Conservation (phyloP, 148 eudicot genomes). For the Hydrangea macrophylla region DNA sequence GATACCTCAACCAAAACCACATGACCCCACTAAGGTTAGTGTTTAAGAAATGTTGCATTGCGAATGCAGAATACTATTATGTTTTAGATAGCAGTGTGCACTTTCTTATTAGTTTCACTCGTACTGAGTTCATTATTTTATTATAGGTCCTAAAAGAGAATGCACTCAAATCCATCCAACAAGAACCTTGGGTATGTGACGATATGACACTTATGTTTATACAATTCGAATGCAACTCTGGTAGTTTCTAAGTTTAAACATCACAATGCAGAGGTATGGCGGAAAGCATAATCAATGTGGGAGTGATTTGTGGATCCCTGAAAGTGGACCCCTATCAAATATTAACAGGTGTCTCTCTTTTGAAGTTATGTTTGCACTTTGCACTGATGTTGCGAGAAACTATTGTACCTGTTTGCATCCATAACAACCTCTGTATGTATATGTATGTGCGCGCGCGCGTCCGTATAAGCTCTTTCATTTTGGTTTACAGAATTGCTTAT, state of each 20-base stretch:
- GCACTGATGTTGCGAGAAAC: background rate
- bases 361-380: background rate
- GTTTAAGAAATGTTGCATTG: background rate
- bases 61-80: background rate
- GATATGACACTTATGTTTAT: background rate
- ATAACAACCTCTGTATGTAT: background rate
- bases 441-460: background rate
- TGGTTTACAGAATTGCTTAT: background rate
- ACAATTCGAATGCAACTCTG: background rate
- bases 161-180: conserved; percentile 24
- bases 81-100: too few species aligned
- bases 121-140: background rate
- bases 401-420: background rate
- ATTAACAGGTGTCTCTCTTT: conserved; percentile 31
- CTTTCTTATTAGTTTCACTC: background rate
- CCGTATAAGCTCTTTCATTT: background rate
- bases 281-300: conserved; percentile 31
- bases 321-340: conserved; percentile 19
- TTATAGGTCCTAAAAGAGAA: conserved; percentile 45
- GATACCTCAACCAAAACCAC: conserved; percentile 22
- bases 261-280: conserved; percentile 25
- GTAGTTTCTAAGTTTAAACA: background rate
- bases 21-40: conserved; percentile 36
- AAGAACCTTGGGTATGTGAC: conserved; percentile 29
- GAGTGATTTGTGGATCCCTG: conserved; percentile 17